Evolutionary conservation across 108 stramenopile genomes (phyloP).

Genomic region (Schizochytrium sp.): DNA sequence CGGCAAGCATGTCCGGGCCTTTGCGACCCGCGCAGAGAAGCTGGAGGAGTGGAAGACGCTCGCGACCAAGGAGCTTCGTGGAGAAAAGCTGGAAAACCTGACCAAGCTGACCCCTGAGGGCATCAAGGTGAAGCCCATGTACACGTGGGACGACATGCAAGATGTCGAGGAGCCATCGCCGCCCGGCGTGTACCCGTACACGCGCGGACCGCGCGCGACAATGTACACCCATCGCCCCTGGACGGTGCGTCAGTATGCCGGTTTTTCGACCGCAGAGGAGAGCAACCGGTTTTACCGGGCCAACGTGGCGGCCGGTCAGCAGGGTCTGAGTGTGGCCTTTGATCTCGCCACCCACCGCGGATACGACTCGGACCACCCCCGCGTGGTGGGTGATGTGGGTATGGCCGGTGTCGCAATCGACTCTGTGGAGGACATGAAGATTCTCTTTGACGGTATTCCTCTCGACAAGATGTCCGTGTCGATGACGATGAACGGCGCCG

Average conservation of each 20-base stretch:
- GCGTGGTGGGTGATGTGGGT: conserved; percentile 92
- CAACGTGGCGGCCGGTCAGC: conserved; percentile 87
- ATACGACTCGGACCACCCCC: conserved; percentile 88
- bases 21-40: background rate
- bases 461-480: conserved; percentile 82
- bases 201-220: conserved; percentile 94
- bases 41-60: conserved; percentile 2
- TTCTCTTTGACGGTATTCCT: conserved; percentile 89
- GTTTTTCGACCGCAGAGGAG: conserved; percentile 94
- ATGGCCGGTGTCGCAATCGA: conserved; percentile 98
- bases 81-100: conserved; percentile 10
- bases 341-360: conserved; percentile 95
- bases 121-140: conserved; percentile 82
- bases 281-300: conserved; percentile 76
- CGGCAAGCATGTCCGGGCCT: background rate
- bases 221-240: conserved; percentile 82
- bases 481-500: conserved; percentile 99
- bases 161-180: conserved; percentile 39
- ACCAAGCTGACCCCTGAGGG: conserved; percentile 58
- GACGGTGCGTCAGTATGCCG: conserved; percentile 76
- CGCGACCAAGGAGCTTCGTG: background rate
- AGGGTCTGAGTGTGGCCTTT: conserved; percentile 87
- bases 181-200: conserved; percentile 77
- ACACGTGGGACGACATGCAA: conserved; percentile 60
- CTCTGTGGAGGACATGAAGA: conserved; percentile 86